Evolutionary conservation across 495 filamentous ascomycete genomes (phyloP), one percentile per base, ranked within the genome.

Genomic region (Chaetomium fimeti): DNA sequence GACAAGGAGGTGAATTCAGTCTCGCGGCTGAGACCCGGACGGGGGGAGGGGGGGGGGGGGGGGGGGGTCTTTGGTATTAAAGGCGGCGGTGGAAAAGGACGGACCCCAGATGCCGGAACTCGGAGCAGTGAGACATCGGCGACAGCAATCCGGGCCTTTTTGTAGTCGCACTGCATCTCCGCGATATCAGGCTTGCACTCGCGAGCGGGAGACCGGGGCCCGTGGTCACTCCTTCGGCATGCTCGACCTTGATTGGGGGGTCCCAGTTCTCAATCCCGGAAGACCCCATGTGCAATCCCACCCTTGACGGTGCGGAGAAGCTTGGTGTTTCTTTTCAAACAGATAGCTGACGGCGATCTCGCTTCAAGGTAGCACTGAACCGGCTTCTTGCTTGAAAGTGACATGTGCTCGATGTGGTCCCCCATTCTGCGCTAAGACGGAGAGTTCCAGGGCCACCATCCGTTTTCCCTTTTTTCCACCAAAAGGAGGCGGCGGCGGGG

Each of bases 141-240:
- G 29, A 48, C 54, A 63, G 60, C 60, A 60, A 59, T 20, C 55
- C 65, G 49, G 65, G 55, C 65, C 65, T 60, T 67, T 66, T 67
- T 67, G 65, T 67, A 67, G 65, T 67, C 45, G 60, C 60, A 67
- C 48, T 22, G 65, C 65, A 51, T 40, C 65, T 60, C 24, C 28
- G 47, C 32, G 56, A 60, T 60, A 57, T 36, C 56, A 62, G 45
- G 13, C 54, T 55, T 48, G 49, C 40, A 13, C 22, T 40, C 11
- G n/a, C 20, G 59, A 11, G 38, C 64, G 64, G 64, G 27, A 49
- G 64, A 66, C 62, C 54, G 54, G 64, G 58, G 48, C 0, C 27
- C 3, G 15, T 7, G 32, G 13, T 25, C 27, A 15, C 27, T 43
- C 45, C 20, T 40, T 61, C 25, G 16, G 48, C 45, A 28, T 61